Evolutionary conservation across 768 basidiomycete species (phyloP), one percentile per base, ranked within the genome.

Genomic region (Crassisporium funariophilum): DNA sequence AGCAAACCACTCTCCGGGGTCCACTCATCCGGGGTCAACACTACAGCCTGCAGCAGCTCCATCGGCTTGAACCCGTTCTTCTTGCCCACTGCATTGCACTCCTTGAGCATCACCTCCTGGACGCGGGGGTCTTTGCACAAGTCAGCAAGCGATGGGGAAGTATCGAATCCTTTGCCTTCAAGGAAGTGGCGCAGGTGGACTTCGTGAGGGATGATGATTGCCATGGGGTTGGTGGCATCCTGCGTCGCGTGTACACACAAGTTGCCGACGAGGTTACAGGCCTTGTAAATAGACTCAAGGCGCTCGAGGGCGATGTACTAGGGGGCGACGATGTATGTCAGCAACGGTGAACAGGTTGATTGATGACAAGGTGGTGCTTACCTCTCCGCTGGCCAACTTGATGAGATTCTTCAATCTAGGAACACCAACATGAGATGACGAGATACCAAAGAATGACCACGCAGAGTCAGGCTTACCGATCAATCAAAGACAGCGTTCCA

Each of bases 231-330:
- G 56, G 82, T 83, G 17, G 90, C 89, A 37, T 90, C 81, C 1
- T 78, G 63, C 31, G 77, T 76, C 4, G 91, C 94, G 60, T 90
- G 76, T 20, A 95, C 85, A 66, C 91, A 93, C 46, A 95, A 76
- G 67, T 94, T 94, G 46, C 75, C 65, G 21, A 93, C 84, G 47
- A 89, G 67, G 53, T 84, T 82, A 71, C 85, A 90, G 0, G 88
- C 73, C 65, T 92, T 93, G 83, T 93, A 95, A 33, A 82, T 78
- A 17, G 90, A 80, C 64, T 93, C 94, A 39, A 97, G 83, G 33
- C 85, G 81, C 63, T 97, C 94, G 50, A 97, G 77, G 13, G 93
- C 93, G 63, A 95, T 91, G 72, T 95, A 95, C 81, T 88, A 56
- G 10, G 24, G 12, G 23, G n/a, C n/a, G 5, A 27, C 6, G 24